Base-by-base conservation (phyloP, 805 yeast genomes). In the Starmerella powellii region DNA sequence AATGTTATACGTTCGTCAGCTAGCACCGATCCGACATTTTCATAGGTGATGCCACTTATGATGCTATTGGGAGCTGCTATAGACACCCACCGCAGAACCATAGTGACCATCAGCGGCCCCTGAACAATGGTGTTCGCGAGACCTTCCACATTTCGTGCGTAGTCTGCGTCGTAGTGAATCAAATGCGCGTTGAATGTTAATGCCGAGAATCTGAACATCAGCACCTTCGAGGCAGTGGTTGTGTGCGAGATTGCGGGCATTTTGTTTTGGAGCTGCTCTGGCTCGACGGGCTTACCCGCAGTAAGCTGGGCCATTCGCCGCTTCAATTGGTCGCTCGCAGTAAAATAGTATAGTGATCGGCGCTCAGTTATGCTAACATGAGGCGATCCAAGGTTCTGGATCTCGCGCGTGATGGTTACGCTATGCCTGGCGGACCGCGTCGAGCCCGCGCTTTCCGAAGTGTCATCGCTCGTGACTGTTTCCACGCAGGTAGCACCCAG, bases 181-280 rank as follows among this genome's bases (percentile, higher is more conserved):
- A 71, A 70, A 60, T 88, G 98, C 3, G 93, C 68, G 57, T 88
- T 88, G 62, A 77, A 78, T 1, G 91, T 78, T 40, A 91, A 58
- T 11, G 83, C 79, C 34, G 88, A 77, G 61, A 76, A 82, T 47
- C 84, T 63, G 49, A 76, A 68, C 28, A 76, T 64, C 31, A 73
- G 66, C 6, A 65, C 55, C 41, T 62, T 60, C 5, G 71, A 55
- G 32, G 73, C 70, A 18, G 42, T 61, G 32, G 66, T 53, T 18
- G 50, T 51, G 37, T 55, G 61, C 17, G 41, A n/a, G 45, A 32
- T 39, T 1, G 13, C 15, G 8, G 48, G 46, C 34, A 15, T 27
- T 15, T 11, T 6, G 19, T 19, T n/a, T 20, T 45, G 29, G 19
- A 34, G 13, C 24, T 35, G 10, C 15, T 17, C 30, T 18, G 40